These are phyloP conservation scores for Glycine tomentella DNA, from an alignment of 306 rosid species.

Conservation along the genomic window DNA sequence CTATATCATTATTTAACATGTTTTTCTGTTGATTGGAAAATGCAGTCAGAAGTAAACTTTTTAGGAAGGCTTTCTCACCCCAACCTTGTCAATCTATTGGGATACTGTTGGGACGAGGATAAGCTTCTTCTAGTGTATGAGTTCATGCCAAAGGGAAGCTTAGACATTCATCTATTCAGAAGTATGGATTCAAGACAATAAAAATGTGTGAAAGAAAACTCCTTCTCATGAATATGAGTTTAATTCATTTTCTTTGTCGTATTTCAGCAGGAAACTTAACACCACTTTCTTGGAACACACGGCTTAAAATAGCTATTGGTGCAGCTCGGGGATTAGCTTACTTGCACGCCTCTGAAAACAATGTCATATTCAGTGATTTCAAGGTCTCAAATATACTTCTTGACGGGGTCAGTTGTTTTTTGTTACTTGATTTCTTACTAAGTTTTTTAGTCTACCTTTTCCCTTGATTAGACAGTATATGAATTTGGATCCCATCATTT, in stretches of 20 bases:
- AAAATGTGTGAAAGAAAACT: too few relatives aligned
- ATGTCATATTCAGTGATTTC: constrained; percentile 77
- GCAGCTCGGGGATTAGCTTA: constrained; percentile 91
- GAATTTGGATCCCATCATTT: constrained; percentile 16
- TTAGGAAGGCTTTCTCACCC: constrained; percentile 87
- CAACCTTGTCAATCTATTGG: constrained; percentile 79
- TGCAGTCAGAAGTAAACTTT: constrained; percentile 86
- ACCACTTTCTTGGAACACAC: constrained; percentile 75
- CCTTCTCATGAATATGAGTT: background rate
- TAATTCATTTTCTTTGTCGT: background rate
- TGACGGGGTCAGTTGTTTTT: constrained; percentile 68
- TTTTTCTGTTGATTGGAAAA: constrained; percentile 37
- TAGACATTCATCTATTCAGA: constrained; percentile 86
- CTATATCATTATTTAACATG: background rate
- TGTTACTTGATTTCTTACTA: background rate
- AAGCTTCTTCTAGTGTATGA: constrained; percentile 90
- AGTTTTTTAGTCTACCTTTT: background rate
- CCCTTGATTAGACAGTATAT: background rate
- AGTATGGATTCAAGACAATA: constrained; percentile 40
- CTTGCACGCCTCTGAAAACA: constrained; percentile 72
- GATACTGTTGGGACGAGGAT: constrained; percentile 78
- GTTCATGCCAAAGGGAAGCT: constrained; percentile 84
- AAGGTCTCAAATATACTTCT: constrained; percentile 89
- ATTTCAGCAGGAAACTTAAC: constrained; percentile 58
- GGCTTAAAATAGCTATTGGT: constrained; percentile 79